Conservation (phyloP, 345 rosid species). For the Erucastrum elatum region DNA sequence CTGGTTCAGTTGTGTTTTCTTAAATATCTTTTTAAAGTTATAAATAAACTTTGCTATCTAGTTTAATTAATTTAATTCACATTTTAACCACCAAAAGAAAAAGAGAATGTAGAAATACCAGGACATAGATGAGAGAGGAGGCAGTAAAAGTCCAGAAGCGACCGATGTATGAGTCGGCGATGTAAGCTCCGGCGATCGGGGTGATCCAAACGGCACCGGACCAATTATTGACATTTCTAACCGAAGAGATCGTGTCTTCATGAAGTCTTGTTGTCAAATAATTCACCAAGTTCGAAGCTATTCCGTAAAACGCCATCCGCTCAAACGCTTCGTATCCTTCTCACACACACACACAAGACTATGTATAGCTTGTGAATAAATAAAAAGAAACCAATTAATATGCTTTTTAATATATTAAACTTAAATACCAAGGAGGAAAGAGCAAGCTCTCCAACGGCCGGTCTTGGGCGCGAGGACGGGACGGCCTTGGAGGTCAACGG, state of each 20-base stretch:
- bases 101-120: conserved; percentile 42
- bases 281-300: conserved; percentile 79
- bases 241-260: conserved; percentile 81
- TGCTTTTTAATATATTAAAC: neutral
- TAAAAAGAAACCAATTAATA: neutral
- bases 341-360: neutral
- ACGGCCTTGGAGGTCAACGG: conserved; percentile 78
- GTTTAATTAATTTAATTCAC: neutral
- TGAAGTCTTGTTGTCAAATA: conserved; percentile 79
- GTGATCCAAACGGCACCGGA: conserved; percentile 93
- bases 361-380: conserved; percentile 4
- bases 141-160: conserved; percentile 95
- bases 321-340: conserved; percentile 92
- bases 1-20: too few relatives aligned
- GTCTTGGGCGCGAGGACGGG: conserved; percentile 64
- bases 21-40: too few relatives aligned
- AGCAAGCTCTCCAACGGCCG: conserved; percentile 92
- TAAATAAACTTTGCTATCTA: neutral
- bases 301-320: conserved; percentile 93
- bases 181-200: conserved; percentile 83
- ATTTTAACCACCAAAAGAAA: neutral
- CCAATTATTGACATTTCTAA: conserved; percentile 92
- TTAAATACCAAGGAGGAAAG: conserved; percentile 72
- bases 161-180: conserved; percentile 87
- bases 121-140: conserved; percentile 75